Percentiles rank a stretch among this genome's conserved stretches.
These are phyloP conservation scores for Boletus rubescentipes DNA, from an alignment of 768 basidiomycete genomes.

Conservation along the genomic window DNA sequence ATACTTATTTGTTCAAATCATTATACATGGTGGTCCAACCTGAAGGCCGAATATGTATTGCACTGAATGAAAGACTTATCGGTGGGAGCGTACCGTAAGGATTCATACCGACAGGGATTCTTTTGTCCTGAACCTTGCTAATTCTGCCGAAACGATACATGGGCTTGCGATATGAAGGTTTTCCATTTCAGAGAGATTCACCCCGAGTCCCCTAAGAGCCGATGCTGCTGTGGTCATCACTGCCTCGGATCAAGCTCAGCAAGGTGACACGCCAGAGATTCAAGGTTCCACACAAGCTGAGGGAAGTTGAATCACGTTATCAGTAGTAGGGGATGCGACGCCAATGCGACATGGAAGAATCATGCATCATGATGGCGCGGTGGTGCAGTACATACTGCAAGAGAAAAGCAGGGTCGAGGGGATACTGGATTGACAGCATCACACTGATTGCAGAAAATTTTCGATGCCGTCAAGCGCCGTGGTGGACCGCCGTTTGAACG, in stretches of 20 bases:
- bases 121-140: constrained; percentile 1
- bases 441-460: not conserved
- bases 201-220: not conserved
- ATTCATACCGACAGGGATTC: not conserved
- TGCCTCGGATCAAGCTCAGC: not conserved
- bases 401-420: constrained; percentile 11
- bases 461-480: constrained; percentile 2
- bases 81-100: constrained; percentile 1
- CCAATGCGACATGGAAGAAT: constrained; percentile 10
- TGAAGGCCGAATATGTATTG: no score
- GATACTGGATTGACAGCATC: not conserved
- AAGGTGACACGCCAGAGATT: no score
- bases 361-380: not conserved
- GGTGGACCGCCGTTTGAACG: not conserved
- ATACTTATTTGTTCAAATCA: no score
- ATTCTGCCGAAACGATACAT: constrained; percentile 1
- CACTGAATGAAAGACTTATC: not conserved
- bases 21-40: no score
- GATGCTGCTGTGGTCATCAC: not conserved
- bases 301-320: not conserved
- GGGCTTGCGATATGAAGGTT: not conserved
- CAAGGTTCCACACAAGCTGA: not conserved
- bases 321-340: no score
- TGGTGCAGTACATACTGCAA: not conserved
- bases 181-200: constrained; percentile 5